Conservation (phyloP, 225 moss, liverwort and hornwort species). For the Antitrichia curtipendula region DNA sequence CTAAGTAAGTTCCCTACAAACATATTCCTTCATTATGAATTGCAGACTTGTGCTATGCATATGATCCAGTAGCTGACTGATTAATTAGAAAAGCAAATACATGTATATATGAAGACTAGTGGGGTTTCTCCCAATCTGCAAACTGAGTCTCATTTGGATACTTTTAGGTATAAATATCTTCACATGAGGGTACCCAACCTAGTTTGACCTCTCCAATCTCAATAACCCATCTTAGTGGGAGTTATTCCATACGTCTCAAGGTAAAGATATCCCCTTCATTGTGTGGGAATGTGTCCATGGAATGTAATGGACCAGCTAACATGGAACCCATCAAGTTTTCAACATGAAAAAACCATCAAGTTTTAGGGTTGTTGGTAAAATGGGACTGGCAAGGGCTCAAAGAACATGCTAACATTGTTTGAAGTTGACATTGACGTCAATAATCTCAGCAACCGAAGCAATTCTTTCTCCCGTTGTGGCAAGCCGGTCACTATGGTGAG, state of each 20-base stretch:
- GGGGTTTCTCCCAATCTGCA: background rate
- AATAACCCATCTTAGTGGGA: background rate
- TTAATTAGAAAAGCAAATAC: background rate
- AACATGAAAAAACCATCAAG: background rate
- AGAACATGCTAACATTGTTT: background rate
- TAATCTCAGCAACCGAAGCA: background rate
- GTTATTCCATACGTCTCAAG: background rate
- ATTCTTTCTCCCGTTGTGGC: conserved; percentile 9
- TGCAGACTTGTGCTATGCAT: background rate
- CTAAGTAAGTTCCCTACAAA: background rate
- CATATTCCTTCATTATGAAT: background rate
- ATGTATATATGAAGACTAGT: background rate
- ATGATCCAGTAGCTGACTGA: background rate
- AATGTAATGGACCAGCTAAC: background rate
- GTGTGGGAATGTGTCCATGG: background rate
- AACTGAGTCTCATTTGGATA: background rate
- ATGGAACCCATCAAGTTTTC: background rate
- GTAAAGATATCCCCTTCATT: background rate
- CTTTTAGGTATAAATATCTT: background rate
- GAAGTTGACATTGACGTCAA: conserved; percentile 10
- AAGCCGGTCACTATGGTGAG: conserved; percentile 1
- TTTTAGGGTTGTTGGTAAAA: background rate
- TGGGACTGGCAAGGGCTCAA: background rate
- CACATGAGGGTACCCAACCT: background rate
- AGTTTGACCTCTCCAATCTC: background rate